phyloP scores from a whole-genome alignment of 2,329 filamentous ascomycete species.

The Akanthomyces dipterigenus region DNA sequence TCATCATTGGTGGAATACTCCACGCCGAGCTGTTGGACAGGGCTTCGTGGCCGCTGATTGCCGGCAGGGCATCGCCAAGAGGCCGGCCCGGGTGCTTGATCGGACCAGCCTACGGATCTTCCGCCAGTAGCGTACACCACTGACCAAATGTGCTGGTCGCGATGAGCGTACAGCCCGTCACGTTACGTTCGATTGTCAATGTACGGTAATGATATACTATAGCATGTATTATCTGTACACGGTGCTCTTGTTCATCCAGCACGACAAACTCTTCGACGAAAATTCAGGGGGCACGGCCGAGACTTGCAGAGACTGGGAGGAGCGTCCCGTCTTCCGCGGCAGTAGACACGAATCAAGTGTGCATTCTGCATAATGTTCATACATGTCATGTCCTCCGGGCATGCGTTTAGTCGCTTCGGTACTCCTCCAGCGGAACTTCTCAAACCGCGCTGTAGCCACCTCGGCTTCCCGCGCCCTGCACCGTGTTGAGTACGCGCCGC shows the following conservation, averaged over 20 bases:
- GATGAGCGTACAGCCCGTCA: not conserved
- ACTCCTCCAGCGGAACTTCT: constrained; percentile 17
- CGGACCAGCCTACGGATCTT: not conserved
- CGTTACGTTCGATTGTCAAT: not conserved
- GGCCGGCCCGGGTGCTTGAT: not conserved
- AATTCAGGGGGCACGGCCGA: not conserved
- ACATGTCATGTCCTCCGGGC: not conserved
- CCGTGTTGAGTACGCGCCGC: constrained; percentile 69
- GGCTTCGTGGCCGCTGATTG: not conserved
- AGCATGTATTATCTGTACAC: constrained; percentile 5
- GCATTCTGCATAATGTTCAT: not conserved
- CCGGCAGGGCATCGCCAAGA: not conserved
- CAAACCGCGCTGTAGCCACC: constrained; percentile 94
- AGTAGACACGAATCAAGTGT: not conserved
- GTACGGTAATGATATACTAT: not conserved
- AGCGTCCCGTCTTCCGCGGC: not conserved
- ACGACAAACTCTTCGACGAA: not conserved
- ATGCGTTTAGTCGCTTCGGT: not conserved
- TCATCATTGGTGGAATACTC: not conserved
- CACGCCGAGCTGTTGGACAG: not conserved
- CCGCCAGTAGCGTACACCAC: not conserved
- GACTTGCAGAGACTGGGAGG: not conserved
- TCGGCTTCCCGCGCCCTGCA: constrained; percentile 76
- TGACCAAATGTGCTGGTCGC: not conserved
- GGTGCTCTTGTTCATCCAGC: not conserved